These are phyloP conservation scores for Ophiostoma montium DNA, from an alignment of 2,329 filamentous ascomycete species.

Conservation along the genomic window DNA sequence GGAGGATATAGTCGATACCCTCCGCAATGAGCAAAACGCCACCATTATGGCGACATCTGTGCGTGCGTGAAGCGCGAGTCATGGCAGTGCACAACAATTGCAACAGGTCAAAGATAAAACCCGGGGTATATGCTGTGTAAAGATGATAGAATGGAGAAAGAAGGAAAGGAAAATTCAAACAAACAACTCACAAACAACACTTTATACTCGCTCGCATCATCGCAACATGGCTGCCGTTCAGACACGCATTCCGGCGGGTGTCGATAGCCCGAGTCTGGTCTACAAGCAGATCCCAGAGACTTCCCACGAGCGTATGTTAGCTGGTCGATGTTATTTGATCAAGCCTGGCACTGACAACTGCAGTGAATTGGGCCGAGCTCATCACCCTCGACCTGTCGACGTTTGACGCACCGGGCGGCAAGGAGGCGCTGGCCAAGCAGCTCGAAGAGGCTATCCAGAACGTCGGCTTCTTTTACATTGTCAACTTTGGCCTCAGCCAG, in stretches of 20 bases:
- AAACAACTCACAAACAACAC: too few species aligned
- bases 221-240: slow-evolving; percentile 4
- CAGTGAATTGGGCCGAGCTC: slow-evolving; percentile 11
- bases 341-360: neutral
- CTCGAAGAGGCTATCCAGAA: slow-evolving; percentile 28
- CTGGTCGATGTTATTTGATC: slow-evolving; percentile 12
- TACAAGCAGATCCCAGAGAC: slow-evolving; percentile 24
- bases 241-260: neutral
- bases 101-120: too few species aligned
- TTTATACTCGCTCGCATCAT: neutral
- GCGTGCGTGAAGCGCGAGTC: neutral
- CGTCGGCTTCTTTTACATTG: slow-evolving; percentile 39
- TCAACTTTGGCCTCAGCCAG: slow-evolving; percentile 41
- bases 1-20: slow-evolving; percentile 8
- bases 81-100: neutral
- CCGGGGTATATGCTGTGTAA: too few species aligned
- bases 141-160: too few species aligned
- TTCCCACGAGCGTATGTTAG: slow-evolving; percentile 18
- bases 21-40: slow-evolving; percentile 12
- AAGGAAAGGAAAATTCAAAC: neutral
- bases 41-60: slow-evolving; percentile 7
- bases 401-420: slow-evolving; percentile 20
- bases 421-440: slow-evolving; percentile 20
- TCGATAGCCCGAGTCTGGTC: slow-evolving; percentile 10
- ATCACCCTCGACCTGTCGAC: slow-evolving; percentile 19